These are phyloP conservation scores for Microascus cirrosus DNA, from an alignment of 2,329 filamentous ascomycete species.

Conservation along the genomic window DNA sequence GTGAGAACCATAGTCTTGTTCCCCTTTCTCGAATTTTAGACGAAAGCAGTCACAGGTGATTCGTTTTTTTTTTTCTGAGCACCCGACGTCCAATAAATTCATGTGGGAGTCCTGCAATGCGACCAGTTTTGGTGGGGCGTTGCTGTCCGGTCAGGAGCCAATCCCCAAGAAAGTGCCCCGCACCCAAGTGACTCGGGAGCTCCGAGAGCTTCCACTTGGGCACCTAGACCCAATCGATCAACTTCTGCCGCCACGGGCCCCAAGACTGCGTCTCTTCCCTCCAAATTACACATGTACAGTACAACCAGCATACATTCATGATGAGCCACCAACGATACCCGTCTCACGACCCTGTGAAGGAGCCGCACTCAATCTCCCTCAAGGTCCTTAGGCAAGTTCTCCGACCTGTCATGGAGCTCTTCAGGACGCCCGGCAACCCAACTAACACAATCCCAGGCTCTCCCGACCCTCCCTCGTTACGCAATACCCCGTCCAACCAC, in stretches of 20 bases:
- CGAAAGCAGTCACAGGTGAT: too few species aligned
- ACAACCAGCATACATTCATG: slow-evolving; percentile 2
- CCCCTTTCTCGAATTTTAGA: not conserved
- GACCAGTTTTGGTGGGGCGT: not conserved
- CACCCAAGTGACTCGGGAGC: not conserved
- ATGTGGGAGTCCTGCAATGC: too few species aligned
- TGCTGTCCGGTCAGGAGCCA: not conserved
- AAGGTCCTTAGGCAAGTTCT: slow-evolving; percentile 56
- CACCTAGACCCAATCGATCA: too few species aligned
- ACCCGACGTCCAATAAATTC: too few species aligned
- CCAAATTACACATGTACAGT: not conserved
- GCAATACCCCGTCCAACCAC: slow-evolving; percentile 41
- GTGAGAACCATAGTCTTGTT: not conserved
- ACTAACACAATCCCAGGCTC: slow-evolving; percentile 39
- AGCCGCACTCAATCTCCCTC: slow-evolving; percentile 67
- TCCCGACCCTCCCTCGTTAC: slow-evolving; percentile 69
- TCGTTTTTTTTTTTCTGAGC: too few species aligned
- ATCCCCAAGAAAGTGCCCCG: not conserved
- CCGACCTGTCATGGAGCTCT: not conserved
- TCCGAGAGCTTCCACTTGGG: not conserved
- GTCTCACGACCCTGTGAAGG: slow-evolving; percentile 50
- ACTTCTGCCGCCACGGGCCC: not conserved
- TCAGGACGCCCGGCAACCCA: not conserved
- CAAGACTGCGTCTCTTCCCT: not conserved
- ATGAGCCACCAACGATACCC: slow-evolving; percentile 51